Evolutionary conservation across 352 stramenopile genomes (phyloP), one percentile per base, ranked within the genome.

Genomic region (Phytophthora boehmeriae): DNA sequence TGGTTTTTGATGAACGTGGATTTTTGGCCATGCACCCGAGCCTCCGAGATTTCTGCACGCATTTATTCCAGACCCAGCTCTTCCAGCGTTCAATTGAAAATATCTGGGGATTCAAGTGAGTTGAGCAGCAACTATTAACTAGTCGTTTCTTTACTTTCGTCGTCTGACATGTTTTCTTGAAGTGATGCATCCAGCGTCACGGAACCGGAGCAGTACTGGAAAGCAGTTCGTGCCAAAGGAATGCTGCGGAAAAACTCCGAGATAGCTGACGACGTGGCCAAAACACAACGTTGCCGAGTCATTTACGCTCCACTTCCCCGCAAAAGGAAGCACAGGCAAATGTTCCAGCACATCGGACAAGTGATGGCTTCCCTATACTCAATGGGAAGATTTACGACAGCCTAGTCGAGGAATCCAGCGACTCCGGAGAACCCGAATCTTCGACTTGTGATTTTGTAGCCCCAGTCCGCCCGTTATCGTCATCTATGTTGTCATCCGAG

Each of bases 31-130:
- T 87, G 66, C 71, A 89, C 35, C 74, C 78, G 8, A 84, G 66
- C 41, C 63, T 81, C 11, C 79, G 84, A 16, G 81, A 91, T 11
- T 90, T 89, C 44, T 89, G 70, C 39, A 60, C 70, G 1, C 76
- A 89, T 23, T 66, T 93, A 5, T 91, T 93, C 49, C 76, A 90
- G 39, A 93, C 84, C 0, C 84, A 91, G 41, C 66, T 88, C 22
- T 93, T 93, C 42, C 77, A 91, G 49, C 71, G 76, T 2, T 91
- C 87, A 25, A 70, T 93, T 27, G 79, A 90, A 41, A 75, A 66
- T 13, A 74, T 71, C 28, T 54, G 48, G 41, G 16, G 48, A 1
- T 41, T 66, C 36, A 57, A 30, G 66, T 77, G 45, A 48, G 58
- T 49, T 4, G 28, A 17, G 17, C 51, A 13, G 13, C 22, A 19